phyloP scores from a whole-genome alignment of 176 grass and related monocot genomes.

The Cenchrus fungigraminus region DNA sequence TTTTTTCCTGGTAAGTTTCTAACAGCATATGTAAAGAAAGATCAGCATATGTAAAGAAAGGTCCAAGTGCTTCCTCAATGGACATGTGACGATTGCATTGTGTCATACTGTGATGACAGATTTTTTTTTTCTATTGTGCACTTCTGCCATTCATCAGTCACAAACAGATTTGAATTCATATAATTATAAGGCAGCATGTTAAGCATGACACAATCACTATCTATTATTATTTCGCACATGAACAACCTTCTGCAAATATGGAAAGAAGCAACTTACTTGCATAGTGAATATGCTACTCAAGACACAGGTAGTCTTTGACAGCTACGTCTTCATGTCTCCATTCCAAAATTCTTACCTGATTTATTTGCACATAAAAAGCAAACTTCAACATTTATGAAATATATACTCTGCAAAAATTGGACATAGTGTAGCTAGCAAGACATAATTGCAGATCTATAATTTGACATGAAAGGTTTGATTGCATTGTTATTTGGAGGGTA shows the following conservation, averaged over 20 bases:
- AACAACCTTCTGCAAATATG: background rate
- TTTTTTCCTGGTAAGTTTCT: background rate
- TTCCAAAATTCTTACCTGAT: background rate
- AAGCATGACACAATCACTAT: constrained; percentile 2
- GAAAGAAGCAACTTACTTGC: constrained; percentile 18
- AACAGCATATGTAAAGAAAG: background rate
- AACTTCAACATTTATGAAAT: background rate
- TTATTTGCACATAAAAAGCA: background rate
- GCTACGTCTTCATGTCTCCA: background rate
- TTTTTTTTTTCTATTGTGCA: background rate
- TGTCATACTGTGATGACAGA: background rate
- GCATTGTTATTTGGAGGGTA: background rate
- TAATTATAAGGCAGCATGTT: constrained; percentile 4
- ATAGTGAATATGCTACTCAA: background rate
- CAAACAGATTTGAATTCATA: background rate
- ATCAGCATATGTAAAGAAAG: background rate
- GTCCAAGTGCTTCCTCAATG: background rate
- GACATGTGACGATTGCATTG: background rate
- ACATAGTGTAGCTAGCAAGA: background rate
- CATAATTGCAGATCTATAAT: background rate
- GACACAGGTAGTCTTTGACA: background rate
- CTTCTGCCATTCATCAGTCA: background rate
- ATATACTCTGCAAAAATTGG: background rate
- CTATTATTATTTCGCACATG: constrained; percentile 1
- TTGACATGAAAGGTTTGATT: background rate